A percentile compares a stretch with the other conserved stretches of the same genome.
These are phyloP conservation scores for Mycena rebaudengoi DNA, from an alignment of 768 basidiomycete genomes.

Conservation along the genomic window DNA sequence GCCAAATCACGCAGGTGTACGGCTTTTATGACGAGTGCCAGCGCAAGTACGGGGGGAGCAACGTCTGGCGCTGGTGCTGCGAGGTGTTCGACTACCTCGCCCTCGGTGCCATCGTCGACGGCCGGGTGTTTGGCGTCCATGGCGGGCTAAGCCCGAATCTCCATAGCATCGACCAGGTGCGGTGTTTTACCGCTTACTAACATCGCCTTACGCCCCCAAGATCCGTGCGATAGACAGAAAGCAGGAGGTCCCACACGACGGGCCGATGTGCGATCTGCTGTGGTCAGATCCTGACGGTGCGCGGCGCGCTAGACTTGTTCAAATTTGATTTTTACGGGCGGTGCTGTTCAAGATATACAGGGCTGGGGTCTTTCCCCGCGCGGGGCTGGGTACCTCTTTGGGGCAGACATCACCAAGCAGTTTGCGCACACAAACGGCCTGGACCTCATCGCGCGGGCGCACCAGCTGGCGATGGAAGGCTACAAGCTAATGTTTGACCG, in stretches of 20 bases:
- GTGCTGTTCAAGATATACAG: conserved; percentile 68
- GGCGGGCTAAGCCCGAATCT: conserved; percentile 94
- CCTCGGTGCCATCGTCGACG: conserved; percentile 95
- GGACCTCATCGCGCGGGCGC: conserved; percentile 94
- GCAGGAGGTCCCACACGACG: conserved; percentile 98
- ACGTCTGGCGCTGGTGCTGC: conserved; percentile 98
- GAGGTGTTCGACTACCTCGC: conserved; percentile 98
- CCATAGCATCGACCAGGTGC: conserved; percentile 87
- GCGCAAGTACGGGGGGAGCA: conserved; percentile 91
- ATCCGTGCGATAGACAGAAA: conserved; percentile 95
- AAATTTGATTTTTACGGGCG: too few species aligned
- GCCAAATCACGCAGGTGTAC: conserved; percentile 97
- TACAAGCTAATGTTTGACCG: conserved; percentile 97
- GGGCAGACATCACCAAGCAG: conserved; percentile 87
- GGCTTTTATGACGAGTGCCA: conserved; percentile 97
- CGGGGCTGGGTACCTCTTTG: conserved; percentile 96
- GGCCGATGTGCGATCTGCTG: conserved; percentile 98
- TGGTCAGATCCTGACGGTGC: conserved; percentile 99
- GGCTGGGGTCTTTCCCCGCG: conserved; percentile 99
- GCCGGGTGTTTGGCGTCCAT: conserved; percentile 96
- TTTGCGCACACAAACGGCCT: conserved; percentile 94
- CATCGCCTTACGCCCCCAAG: conserved; percentile 45
- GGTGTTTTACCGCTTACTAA: conserved; percentile 24
- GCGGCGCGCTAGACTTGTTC: too few species aligned
- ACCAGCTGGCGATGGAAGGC: conserved; percentile 98